Conservation (phyloP, 2,329 filamentous ascomycete species). For the Verticillium longisporum region DNA sequence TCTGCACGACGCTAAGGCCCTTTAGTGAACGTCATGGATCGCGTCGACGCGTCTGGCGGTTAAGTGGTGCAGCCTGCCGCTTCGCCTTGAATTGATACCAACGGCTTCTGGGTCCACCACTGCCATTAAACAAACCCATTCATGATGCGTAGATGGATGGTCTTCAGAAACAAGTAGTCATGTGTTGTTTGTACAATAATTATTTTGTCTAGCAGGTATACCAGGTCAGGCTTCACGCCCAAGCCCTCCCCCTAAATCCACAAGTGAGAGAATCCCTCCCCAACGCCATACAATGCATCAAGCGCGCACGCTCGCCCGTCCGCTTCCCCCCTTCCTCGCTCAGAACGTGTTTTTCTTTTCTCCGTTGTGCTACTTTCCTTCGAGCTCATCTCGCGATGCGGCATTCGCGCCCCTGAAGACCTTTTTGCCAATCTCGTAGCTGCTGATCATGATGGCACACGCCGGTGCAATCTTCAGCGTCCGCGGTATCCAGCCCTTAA, state of each 20-base stretch:
- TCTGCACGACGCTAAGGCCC: neutral
- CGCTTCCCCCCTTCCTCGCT: neutral
- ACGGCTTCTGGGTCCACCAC: too few species aligned
- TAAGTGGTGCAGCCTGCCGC: neutral
- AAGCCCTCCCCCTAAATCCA: neutral
- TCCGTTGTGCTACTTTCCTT: conserved; percentile 8
- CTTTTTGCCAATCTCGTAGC: conserved; percentile 92
- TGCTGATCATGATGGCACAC: conserved; percentile 98
- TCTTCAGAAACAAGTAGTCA: neutral
- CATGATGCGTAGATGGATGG: neutral
- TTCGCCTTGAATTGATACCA: too few species aligned
- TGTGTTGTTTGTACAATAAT: conserved; percentile 1
- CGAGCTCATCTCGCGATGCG: conserved; percentile 20
- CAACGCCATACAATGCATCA: conserved; percentile 3
- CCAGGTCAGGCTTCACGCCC: neutral
- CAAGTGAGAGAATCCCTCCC: neutral
- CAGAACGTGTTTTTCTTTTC: neutral
- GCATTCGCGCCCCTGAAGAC: conserved; percentile 72
- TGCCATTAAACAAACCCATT: neutral
- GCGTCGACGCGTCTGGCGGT: neutral
- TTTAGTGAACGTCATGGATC: neutral
- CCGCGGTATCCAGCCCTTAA: conserved; percentile 85
- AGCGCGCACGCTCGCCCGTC: neutral
- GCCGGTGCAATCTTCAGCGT: conserved; percentile 93
- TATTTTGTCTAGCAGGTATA: conserved; percentile 3